A percentile compares a stretch with the other conserved stretches of the same genome.
These are phyloP conservation scores for Suillus spraguei DNA, from an alignment of 768 basidiomycete species.

Conservation along the genomic window DNA sequence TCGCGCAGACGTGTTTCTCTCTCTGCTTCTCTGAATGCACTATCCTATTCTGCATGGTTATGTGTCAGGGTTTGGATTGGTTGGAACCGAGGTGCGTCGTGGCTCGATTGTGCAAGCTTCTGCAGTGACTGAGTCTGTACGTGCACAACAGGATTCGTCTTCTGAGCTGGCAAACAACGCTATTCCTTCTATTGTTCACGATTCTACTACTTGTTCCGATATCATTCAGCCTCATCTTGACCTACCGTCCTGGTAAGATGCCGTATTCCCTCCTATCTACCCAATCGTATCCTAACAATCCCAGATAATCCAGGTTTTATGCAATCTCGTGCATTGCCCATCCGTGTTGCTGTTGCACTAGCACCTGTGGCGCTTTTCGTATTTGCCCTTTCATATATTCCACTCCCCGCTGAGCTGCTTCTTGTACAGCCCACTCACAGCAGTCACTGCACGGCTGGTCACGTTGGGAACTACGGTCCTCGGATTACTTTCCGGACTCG, in stretches of 20 bases:
- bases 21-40: conserved; percentile 76
- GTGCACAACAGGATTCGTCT: conserved; percentile 51
- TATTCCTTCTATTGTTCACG: conserved; percentile 57
- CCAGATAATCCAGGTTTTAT: conserved; percentile 8
- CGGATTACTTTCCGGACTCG: conserved; percentile 81
- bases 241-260: conserved; percentile 38
- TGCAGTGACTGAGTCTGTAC: conserved; percentile 1
- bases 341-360: conserved; percentile 43
- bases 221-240: conserved; percentile 60
- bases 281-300: background rate
- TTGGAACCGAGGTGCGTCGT: conserved; percentile 55
- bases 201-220: conserved; percentile 72
- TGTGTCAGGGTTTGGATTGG: conserved; percentile 65
- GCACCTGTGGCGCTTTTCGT: conserved; percentile 58
- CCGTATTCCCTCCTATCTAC: conserved; percentile 1
- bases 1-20: conserved; percentile 65
- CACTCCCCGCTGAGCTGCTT: conserved; percentile 58
- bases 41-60: conserved; percentile 68
- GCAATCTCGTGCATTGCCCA: conserved; percentile 32
- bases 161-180: conserved; percentile 69
- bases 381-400: conserved; percentile 64
- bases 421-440: conserved; percentile 44
- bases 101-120: conserved; percentile 1
- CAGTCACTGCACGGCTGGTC: conserved; percentile 62
- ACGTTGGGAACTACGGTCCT: conserved; percentile 79